Percentiles rank a stretch among this genome's conserved stretches.
Conservation (phyloP, 495 filamentous ascomycete species). For the Talaromyces stipitatus region DNA sequence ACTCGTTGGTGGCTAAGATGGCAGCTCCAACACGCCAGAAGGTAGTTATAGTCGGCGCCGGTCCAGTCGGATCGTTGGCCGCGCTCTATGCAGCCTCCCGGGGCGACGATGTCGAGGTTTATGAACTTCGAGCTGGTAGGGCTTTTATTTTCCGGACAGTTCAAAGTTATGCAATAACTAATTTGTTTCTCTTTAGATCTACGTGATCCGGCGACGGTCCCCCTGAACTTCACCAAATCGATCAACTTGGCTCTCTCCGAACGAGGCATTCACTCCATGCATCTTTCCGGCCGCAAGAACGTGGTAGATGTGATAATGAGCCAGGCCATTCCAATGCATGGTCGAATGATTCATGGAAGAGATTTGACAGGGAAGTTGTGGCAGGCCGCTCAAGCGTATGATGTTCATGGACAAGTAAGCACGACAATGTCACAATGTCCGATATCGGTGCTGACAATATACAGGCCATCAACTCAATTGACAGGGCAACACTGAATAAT, state of each 20-base stretch:
- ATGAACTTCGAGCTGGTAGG: conserved; percentile 87
- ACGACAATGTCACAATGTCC: not conserved
- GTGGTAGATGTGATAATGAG: conserved; percentile 66
- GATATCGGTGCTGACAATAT: not conserved
- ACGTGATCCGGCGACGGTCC: conserved; percentile 71
- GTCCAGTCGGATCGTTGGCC: conserved; percentile 85
- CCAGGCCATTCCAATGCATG: conserved; percentile 84
- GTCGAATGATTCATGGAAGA: conserved; percentile 92
- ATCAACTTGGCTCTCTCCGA: conserved; percentile 96
- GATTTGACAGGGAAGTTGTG: conserved; percentile 56
- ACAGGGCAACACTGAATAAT: conserved; percentile 79
- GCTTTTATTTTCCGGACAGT: conserved; percentile 4
- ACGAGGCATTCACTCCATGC: conserved; percentile 84
- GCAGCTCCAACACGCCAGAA: conserved; percentile 43
- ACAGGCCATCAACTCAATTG: conserved; percentile 57
- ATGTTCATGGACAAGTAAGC: conserved; percentile 76
- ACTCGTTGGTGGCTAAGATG: not conserved
- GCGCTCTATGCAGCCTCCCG: conserved; percentile 85
- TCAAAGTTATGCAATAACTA: not conserved
- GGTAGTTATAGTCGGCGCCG: conserved; percentile 79
- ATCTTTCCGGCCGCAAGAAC: conserved; percentile 49
- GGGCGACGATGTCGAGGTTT: conserved; percentile 86
- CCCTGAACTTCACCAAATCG: conserved; percentile 93
- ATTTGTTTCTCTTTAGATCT: conserved; percentile 52
- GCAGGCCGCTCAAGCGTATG: conserved; percentile 79